Base-by-base conservation (phyloP, 164 flowering plant species). In the Umbellularia californica region DNA sequence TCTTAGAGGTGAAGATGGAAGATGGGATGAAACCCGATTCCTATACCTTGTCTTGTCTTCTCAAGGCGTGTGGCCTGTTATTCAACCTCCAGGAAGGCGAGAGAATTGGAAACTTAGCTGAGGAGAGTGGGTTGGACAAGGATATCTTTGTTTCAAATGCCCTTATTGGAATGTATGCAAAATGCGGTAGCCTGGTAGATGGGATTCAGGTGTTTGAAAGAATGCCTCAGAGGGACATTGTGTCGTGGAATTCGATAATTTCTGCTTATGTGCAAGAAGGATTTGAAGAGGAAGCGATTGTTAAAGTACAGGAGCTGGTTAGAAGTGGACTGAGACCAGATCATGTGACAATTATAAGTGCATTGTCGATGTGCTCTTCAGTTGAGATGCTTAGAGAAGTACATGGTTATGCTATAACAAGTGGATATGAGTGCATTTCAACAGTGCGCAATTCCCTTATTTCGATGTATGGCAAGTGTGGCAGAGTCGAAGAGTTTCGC, bases 231-330 rank as follows among this genome's bases (percentile, higher is more conserved):
- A 65, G 82, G 41, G 82, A 82, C 51, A 75, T 75, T 15, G 72
- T 82, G 0, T 82, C 83, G 14, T 79, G 81, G 81, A 81, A 81
- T 74, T 81, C 81, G 15, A 76, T 81, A 22, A 74, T 79, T 7
- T 58, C 78, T 24, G 75, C 71, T 2, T 82, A 71, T 64, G 27
- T 74, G 30, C 77, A 81, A 47, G 67, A 78, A 63, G 79, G 81
- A 19, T 74, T 74, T 65, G 51, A 69, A 22, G n/a, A 15, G 60
- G 80, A 74, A 65, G 84, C 82, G 11, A 66, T 82, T 72, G 76
- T 25, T 55, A 79, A 70, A 50, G 55, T 77, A 11, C 51, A 25
- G 66, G 76, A 82, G 14, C 24, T 82, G 78, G 52, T 77, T 10
- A 19, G 23, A 15, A 77, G 75, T 33, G 76, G 68, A 35, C 72